phyloP scores from a whole-genome alignment of 2,329 filamentous ascomycete genomes.

The Kalaharituber pfeilii region DNA sequence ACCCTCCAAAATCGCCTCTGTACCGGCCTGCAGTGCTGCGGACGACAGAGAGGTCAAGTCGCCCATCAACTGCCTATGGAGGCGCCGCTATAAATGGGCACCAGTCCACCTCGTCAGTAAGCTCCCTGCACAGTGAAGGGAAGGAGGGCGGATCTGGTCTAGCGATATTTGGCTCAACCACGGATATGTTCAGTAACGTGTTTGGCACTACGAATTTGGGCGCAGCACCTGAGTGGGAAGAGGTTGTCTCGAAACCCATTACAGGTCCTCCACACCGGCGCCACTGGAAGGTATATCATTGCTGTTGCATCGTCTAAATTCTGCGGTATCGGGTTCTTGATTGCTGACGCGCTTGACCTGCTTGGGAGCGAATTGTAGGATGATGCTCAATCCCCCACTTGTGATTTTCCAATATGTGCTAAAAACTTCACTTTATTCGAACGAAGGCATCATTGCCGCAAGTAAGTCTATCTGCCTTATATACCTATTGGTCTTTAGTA shows the following conservation, averaged over 20 bases:
- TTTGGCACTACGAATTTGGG: constrained; percentile 4
- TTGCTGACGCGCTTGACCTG: constrained; percentile 17
- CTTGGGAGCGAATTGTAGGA: constrained; percentile 14
- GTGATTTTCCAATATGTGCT: constrained; percentile 20
- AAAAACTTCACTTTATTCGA: constrained; percentile 21
- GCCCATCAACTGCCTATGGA: neutral
- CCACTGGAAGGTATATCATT: constrained; percentile 22
- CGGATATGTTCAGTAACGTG: neutral
- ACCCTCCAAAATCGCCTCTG: constrained; percentile 22
- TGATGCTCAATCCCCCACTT: constrained; percentile 20
- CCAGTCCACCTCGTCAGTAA: neutral
- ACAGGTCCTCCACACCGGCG: constrained; percentile 20
- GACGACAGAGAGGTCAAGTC: constrained; percentile 20
- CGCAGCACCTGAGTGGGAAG: constrained; percentile 8
- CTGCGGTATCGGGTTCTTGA: constrained; percentile 7
- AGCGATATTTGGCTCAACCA: neutral
- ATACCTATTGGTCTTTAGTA: too few relatives aligned
- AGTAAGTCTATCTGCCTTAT: constrained; percentile 7
- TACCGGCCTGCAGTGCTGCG: constrained; percentile 23
- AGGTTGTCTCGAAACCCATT: constrained; percentile 12
- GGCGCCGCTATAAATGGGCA: neutral
- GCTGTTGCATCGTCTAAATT: constrained; percentile 13
- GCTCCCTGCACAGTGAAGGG: constrained; percentile 3
- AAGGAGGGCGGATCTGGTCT: constrained; percentile 4
- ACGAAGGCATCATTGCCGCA: constrained; percentile 22